A percentile compares a stretch with the other conserved stretches of the same genome.
Evolutionary conservation across 495 filamentous ascomycete genomes (phyloP).

Genomic region (Pyronema omphalodes): DNA sequence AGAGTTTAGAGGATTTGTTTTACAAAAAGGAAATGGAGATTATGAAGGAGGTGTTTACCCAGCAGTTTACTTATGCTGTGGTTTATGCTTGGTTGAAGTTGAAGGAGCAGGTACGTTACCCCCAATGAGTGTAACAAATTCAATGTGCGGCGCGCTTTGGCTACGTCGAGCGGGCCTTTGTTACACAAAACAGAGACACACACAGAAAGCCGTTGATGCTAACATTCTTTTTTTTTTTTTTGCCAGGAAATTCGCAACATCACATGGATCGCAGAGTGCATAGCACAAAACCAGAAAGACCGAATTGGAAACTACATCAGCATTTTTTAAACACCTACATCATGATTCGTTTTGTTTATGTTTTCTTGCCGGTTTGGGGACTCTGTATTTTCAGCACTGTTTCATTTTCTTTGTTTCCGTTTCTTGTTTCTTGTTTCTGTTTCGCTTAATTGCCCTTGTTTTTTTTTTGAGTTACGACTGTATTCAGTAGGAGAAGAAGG

Average conservation of each 20-base stretch:
- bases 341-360: no score
- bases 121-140: neutral
- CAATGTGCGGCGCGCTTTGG: no score
- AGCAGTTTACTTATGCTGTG: constrained; percentile 87
- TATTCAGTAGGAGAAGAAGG: no score
- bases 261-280: constrained; percentile 98
- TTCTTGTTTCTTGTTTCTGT: no score
- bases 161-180: neutral
- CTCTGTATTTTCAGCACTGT: no score
- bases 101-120: constrained; percentile 67
- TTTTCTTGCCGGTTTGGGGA: no score
- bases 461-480: no score
- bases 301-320: constrained; percentile 97
- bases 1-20: constrained; percentile 91
- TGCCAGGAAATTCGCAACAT: constrained; percentile 92
- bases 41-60: constrained; percentile 80
- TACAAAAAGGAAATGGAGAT: constrained; percentile 99
- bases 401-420: no score
- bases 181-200: neutral
- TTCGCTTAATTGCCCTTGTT: no score
- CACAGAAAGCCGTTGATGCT: constrained; percentile 14
- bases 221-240: no score
- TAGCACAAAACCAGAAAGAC: constrained; percentile 99
- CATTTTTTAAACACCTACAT: constrained; percentile 45
- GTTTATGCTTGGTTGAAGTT: constrained; percentile 98